Percentiles rank a stretch among this genome's conserved stretches.
These are phyloP conservation scores for Linnemannia schmuckeri DNA, from an alignment of 192 early-diverging fungal species.

Conservation along the genomic window DNA sequence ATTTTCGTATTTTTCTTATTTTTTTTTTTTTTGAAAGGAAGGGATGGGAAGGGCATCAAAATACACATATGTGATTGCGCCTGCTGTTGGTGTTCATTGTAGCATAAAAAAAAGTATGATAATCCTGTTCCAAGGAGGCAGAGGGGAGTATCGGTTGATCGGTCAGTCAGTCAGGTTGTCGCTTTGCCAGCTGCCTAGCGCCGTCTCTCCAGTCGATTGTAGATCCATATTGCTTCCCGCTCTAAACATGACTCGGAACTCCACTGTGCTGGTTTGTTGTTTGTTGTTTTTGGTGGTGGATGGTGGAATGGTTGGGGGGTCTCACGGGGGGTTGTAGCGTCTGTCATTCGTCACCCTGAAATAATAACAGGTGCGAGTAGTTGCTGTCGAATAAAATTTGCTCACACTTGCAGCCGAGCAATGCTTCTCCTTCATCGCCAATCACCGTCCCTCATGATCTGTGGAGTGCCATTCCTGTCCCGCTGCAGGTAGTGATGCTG, in stretches of 20 bases:
- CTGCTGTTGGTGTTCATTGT: background rate
- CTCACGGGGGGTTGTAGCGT: background rate
- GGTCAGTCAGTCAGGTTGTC: background rate
- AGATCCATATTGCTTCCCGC: background rate
- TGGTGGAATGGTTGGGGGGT: background rate
- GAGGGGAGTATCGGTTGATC: background rate
- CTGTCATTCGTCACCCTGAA: background rate
- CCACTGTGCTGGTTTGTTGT: slow-evolving; percentile 4
- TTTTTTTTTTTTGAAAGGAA: background rate
- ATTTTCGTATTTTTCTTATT: background rate
- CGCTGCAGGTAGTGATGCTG: slow-evolving; percentile 4
- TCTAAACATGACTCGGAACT: slow-evolving; percentile 5
- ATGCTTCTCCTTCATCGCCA: slow-evolving; percentile 32
- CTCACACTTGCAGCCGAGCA: background rate
- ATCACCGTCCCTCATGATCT: slow-evolving; percentile 14
- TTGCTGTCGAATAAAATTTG: background rate
- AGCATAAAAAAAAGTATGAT: background rate
- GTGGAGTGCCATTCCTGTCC: slow-evolving; percentile 12
- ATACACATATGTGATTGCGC: background rate
- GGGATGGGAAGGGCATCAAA: background rate
- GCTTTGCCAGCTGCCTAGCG: background rate
- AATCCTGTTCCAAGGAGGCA: background rate
- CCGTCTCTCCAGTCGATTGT: background rate
- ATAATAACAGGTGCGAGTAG: background rate
- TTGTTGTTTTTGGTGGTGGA: background rate